A percentile compares a stretch with the other conserved stretches of the same genome.
phyloP scores from a whole-genome alignment of 306 rosid genomes.

The Vachellia pachyceras region DNA sequence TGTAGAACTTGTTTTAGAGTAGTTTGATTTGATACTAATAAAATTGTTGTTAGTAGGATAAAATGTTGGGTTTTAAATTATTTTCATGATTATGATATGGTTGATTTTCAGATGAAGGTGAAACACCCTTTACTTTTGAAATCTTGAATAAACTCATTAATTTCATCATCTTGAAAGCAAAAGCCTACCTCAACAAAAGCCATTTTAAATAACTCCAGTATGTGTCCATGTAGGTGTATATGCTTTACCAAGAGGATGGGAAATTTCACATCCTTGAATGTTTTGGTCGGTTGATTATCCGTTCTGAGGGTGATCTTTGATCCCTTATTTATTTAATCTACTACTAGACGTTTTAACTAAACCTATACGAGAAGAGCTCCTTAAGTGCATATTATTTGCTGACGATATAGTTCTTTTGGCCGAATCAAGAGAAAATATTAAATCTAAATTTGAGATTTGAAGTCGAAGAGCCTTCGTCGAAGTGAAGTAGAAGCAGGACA shows the following conservation, averaged over 20 bases:
- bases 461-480: too few species aligned
- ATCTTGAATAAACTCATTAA: background rate
- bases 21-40: slow-evolving; percentile 27
- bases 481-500: too few species aligned
- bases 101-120: background rate
- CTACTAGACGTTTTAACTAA: too few species aligned
- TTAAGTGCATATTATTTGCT: too few species aligned
- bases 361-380: too few species aligned
- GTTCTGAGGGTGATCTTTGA: too few species aligned
- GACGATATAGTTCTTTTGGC: too few species aligned
- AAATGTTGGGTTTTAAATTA: background rate
- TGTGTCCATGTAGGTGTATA: too few species aligned
- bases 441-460: too few species aligned
- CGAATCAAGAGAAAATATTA: too few species aligned
- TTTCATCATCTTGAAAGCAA: background rate
- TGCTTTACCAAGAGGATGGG: background rate
- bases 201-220: background rate
- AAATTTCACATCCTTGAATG: background rate
- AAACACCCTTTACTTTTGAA: background rate
- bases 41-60: slow-evolving; percentile 17
- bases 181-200: background rate
- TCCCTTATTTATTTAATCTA: too few species aligned
- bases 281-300: background rate
- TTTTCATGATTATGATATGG: slow-evolving; percentile 1
- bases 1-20: background rate